Base-by-base conservation (phyloP, 2,329 filamentous ascomycete genomes). In the Ceratocystis harringtonii region DNA sequence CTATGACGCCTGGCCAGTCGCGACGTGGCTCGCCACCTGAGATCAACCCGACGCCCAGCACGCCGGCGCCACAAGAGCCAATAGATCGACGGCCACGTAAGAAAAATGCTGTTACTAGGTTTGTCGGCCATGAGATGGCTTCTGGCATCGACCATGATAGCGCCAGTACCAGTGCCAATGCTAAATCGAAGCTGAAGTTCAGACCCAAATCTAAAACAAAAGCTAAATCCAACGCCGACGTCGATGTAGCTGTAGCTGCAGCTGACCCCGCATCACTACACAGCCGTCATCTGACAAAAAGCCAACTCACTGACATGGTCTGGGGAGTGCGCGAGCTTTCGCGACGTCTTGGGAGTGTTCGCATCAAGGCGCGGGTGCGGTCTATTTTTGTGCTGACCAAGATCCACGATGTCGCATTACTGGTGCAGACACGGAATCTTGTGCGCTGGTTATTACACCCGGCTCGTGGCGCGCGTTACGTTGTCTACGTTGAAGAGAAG, bases 301-400 rank as follows among this genome's bases (percentile, higher is more conserved):
- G 89, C 74, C 90, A 99, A 75, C 80, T 99, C 52, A 91, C 88
- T 15, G 94, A 97, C 71, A 97, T 99, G 92, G 92, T 92, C 0
- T 92, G 92, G 84, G 92, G 92, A 30, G 94, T 97, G 66, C 82
- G 94, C 61, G 90, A 96, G 75, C 78, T 99, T 67, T 92, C 89
- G 36, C 88, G 95, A 72, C 87, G 89, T 68, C 77, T 97, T 67
- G 89, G 90, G 63, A 91, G 86, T 74, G 86, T 97, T 73, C 84
- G 87, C 66, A 79, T 99, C 68, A 89, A 87, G 73, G 84, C 96
- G 69, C 86, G 87, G 64, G 90, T 95, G 69, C 84, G 84, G 73
- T 88, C 84, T 65, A 85, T 99, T 36, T 95, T 97, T 71, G 77
- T 99, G 41, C 78, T 99, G 61, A 95, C 90, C 52, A 99, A 99